Base-by-base conservation (phyloP, 208 protist genomes). In the Strigomonas culicis region DNA sequence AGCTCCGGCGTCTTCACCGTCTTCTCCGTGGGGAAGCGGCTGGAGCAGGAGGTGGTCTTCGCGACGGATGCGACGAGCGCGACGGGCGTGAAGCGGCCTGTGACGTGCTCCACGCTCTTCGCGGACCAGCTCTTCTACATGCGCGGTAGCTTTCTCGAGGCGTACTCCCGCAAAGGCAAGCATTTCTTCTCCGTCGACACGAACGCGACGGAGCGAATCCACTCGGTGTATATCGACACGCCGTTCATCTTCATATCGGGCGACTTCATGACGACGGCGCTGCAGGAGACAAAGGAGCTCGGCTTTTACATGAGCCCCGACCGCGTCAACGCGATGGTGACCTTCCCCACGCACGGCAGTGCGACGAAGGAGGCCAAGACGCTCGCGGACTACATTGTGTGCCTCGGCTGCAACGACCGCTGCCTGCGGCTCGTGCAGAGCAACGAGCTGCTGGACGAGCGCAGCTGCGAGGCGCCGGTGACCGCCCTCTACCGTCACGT, bases 291-390 rank as follows among this genome's bases (percentile, higher is more conserved):
- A 0, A 87, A 84, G 27, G 86, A 94, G 70, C 68, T 90, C 7
- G 88, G 88, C 32, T 93, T 95, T 44, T 97, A 80, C 79, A 84
- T 97, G 65, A 77, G 84, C 0, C 88, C 92, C 17, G 92, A 97
- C 50, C 75, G 86, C 24, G 79, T 97, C n/a, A 84, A 93, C 59
- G 75, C 70, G 36, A 88, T 95, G 79, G 73, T 60, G 19, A 66
- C 68, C 7, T 87, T 84, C 61, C 17, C 62, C 28, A n/a, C 28
- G 22, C 52, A 60, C 39, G 64, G 44, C 6, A 62, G 63, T 27
- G 19, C 72, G 22, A 46, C 27, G 8, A 31, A 60, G n/a, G 43
- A 27, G 19, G 69, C 69, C 17, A 47, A 34, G 21, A 30, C 8
- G 2, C 66, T 90, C 60, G 69, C 65, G 10, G 80, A 93, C 58